Conservation (phyloP, 345 rosid genomes). For the Eucalyptus polyanthemos region DNA sequence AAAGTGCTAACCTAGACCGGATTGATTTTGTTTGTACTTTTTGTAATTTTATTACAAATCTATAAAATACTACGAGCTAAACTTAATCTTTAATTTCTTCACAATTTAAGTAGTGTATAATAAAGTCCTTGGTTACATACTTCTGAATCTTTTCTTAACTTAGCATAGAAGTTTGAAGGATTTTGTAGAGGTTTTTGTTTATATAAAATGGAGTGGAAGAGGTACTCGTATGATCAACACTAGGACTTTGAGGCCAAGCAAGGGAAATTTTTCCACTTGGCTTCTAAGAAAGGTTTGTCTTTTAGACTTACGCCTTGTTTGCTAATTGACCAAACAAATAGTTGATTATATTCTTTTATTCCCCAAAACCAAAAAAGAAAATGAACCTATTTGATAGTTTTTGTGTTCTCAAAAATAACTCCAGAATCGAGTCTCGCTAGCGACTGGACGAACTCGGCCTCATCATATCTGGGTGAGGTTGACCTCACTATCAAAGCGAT, state of each 20-base stretch:
- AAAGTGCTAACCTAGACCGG: fast-evolving
- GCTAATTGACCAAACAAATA: too few species aligned
- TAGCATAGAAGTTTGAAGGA: background rate
- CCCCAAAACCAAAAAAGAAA: too few species aligned
- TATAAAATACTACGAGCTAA: too few species aligned
- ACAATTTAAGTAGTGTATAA: slow-evolving; percentile 33
- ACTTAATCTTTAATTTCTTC: background rate
- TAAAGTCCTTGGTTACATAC: background rate
- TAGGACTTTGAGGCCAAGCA: background rate
- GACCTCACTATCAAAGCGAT: too few species aligned
- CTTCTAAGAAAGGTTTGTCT: background rate
- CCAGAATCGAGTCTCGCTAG: fast-evolving
- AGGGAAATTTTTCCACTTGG: background rate
- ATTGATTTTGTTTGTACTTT: too few species aligned
- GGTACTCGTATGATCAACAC: background rate
- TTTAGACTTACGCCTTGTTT: background rate
- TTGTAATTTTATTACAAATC: too few species aligned
- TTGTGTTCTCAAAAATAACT: too few species aligned
- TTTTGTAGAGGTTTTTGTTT: background rate
- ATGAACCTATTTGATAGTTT: too few species aligned
- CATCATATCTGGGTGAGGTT: fast-evolving
- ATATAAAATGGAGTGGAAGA: background rate
- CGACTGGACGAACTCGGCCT: fast-evolving
- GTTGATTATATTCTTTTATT: too few species aligned
- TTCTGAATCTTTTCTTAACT: too few species aligned